Evolutionary conservation across 495 filamentous ascomycete species (phyloP), one percentile per base, ranked within the genome.

Genomic region (Massariosphaeria phaeospora): DNA sequence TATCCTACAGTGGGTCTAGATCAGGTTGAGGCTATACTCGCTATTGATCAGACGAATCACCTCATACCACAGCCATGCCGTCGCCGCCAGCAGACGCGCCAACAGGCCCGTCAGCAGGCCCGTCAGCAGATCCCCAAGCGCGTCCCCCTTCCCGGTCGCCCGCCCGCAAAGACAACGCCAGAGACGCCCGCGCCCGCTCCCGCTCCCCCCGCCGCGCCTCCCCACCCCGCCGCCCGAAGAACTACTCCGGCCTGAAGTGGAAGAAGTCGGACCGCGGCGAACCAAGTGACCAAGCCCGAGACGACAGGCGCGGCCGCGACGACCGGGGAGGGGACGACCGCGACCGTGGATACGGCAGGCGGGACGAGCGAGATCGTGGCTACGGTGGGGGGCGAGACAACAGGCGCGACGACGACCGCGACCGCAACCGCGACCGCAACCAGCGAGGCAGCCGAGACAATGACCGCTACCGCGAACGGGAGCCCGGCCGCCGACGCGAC

Each of bases 221-320:
- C n/a, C 62, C 52, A 41, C 36, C 39, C 17, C 53, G 39, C 43
- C 48, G 48, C 48, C 40, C 45, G 41, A 52, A 44, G 25, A 41
- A 36, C 45, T 48, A 18, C 58, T 61, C 57, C 2, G 56, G 63
- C 38, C 53, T 63, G 11, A 62, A 61, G 25, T 62, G 63, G 60
- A 66, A 63, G 41, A 60, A 63, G 25, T 21, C 42, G 20, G 35
- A 51, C 13, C 33, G 42, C 6, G 30, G 34, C 13, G 26, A 46
- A 10, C 44, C 52, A 23, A 44, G 47, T 24, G 26, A 36, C 11
- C 29, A 25, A 6, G 20, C 24, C 23, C 25, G 40, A 17, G 46
- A 47, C n/a, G 18, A 31, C 5, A 15, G 46, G n/a, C 34, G 29
- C 1, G 11, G 31, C 13, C 31, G 46, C 18, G 53, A 44, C 10